These are phyloP conservation scores for Cyberlindnera samutprakarnensis DNA, from an alignment of 805 yeast species.

Conservation along the genomic window DNA sequence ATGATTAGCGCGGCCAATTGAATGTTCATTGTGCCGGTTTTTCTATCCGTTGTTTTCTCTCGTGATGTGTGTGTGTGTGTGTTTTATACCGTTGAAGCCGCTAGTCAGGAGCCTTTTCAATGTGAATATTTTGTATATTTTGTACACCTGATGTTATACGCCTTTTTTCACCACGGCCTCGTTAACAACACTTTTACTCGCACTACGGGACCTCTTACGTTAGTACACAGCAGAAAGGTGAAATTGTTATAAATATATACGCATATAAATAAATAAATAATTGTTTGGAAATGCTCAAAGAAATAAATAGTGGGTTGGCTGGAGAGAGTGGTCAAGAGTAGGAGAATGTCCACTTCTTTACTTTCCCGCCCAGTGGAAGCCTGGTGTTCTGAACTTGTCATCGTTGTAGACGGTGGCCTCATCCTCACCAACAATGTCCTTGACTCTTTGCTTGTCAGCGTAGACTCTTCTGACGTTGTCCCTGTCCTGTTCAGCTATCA, in stretches of 20 bases:
- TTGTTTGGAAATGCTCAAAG: too few species aligned
- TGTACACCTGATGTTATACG: too few species aligned
- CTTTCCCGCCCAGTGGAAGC: constrained; percentile 24
- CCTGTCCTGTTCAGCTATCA: constrained; percentile 79
- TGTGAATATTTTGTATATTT: too few species aligned
- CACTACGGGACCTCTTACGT: too few species aligned
- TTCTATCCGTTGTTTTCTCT: too few species aligned
- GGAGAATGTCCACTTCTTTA: too few species aligned
- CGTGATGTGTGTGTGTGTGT: too few species aligned
- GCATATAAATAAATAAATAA: constrained; percentile 4
- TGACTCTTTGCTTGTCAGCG: constrained; percentile 63
- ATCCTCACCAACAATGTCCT: constrained; percentile 53
- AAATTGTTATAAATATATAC: constrained; percentile 2
- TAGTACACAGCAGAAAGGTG: too few species aligned
- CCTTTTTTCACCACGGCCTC: too few species aligned
- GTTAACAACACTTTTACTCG: too few species aligned
- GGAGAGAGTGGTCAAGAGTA: neutral
- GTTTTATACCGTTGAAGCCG: too few species aligned
- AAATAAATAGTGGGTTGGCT: constrained; percentile 2
- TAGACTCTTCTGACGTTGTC: constrained; percentile 63
- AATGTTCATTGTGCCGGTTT: neutral
- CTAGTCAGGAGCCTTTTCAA: too few species aligned
- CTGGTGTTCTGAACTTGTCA: constrained; percentile 29
- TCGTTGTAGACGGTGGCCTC: constrained; percentile 43
- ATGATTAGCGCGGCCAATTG: neutral